phyloP scores from a whole-genome alignment of 768 basidiomycete species.

The Lentinula boryana region DNA sequence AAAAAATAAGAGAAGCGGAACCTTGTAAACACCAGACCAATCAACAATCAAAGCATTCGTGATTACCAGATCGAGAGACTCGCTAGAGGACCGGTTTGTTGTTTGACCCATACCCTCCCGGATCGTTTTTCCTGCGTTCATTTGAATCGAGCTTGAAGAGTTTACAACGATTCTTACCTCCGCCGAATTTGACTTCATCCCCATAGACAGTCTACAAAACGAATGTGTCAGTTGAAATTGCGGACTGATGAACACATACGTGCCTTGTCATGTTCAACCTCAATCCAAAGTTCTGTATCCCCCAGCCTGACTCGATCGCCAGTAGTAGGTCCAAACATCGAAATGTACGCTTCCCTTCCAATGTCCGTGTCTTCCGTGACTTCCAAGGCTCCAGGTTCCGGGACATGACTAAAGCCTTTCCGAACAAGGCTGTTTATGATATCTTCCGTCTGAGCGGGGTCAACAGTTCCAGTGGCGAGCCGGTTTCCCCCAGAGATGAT shows the following conservation, averaged over 20 bases:
- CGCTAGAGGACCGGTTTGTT: slow-evolving; percentile 57
- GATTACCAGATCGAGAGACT: slow-evolving; percentile 86
- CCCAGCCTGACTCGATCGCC: slow-evolving; percentile 88
- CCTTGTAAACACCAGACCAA: slow-evolving; percentile 95
- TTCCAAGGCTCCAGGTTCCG: slow-evolving; percentile 56
- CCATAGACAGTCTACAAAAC: slow-evolving; percentile 71
- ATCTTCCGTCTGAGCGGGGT: slow-evolving; percentile 34
- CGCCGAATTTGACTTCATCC: slow-evolving; percentile 97
- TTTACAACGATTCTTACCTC: slow-evolving; percentile 43
- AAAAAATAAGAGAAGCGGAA: slow-evolving; percentile 16
- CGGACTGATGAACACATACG: slow-evolving; percentile 6
- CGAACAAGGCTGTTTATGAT: slow-evolving; percentile 45
- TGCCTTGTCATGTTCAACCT: slow-evolving; percentile 84
- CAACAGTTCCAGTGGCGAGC: slow-evolving; percentile 54
- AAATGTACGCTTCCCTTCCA: slow-evolving; percentile 69
- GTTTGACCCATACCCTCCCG: slow-evolving; percentile 98
- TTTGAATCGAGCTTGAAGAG: neutral
- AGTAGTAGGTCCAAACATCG: slow-evolving; percentile 93
- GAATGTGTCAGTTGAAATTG: neutral
- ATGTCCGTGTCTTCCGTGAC: slow-evolving; percentile 50
- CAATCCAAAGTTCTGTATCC: slow-evolving; percentile 87
- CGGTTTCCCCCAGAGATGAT: slow-evolving; percentile 76
- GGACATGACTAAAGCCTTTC: slow-evolving; percentile 64
- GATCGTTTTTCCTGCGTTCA: slow-evolving; percentile 71
- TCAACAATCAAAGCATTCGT: slow-evolving; percentile 94